Evolutionary conservation across 768 basidiomycete genomes (phyloP).

Genomic region (Mycena chlorophos): DNA sequence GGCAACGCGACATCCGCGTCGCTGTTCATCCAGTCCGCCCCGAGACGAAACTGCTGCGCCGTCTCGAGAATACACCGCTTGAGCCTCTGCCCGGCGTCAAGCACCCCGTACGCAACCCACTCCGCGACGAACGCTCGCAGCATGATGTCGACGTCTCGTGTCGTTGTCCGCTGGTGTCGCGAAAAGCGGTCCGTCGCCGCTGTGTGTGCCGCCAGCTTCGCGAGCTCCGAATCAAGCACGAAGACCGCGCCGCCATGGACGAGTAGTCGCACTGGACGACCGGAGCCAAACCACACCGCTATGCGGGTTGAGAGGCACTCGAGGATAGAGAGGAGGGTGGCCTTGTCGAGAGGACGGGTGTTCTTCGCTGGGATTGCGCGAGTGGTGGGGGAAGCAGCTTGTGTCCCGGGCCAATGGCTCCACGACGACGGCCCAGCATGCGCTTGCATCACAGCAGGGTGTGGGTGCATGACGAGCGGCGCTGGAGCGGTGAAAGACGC

Average conservation of each 20-base stretch:
- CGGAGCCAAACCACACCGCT: slow-evolving; percentile 42
- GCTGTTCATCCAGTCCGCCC: slow-evolving; percentile 77
- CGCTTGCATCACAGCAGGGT: no score
- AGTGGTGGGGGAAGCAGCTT: slow-evolving; percentile 9
- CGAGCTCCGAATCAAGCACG: slow-evolving; percentile 53
- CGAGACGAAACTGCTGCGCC: slow-evolving; percentile 48
- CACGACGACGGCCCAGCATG: no score
- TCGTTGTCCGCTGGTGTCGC: slow-evolving; percentile 45
- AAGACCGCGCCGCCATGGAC: slow-evolving; percentile 76
- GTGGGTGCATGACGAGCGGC: no score
- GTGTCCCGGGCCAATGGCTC: no score
- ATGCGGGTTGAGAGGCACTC: slow-evolving; percentile 51
- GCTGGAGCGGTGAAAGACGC: no score
- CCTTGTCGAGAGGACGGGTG: slow-evolving; percentile 39
- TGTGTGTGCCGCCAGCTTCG: slow-evolving; percentile 18
- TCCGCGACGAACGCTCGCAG: slow-evolving; percentile 60
- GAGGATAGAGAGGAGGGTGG: slow-evolving; percentile 48
- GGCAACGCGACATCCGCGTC: slow-evolving; percentile 73
- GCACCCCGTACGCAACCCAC: slow-evolving; percentile 45
- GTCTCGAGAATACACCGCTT: slow-evolving; percentile 57
- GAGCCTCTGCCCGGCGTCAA: slow-evolving; percentile 56
- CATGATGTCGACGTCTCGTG: slow-evolving; percentile 70
- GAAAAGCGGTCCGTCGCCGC: slow-evolving; percentile 17
- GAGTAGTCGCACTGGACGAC: slow-evolving; percentile 53
- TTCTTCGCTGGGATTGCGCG: slow-evolving; percentile 34